Evolutionary conservation across 2,329 filamentous ascomycete genomes (phyloP).

Genomic region (Penicillium glabrum): DNA sequence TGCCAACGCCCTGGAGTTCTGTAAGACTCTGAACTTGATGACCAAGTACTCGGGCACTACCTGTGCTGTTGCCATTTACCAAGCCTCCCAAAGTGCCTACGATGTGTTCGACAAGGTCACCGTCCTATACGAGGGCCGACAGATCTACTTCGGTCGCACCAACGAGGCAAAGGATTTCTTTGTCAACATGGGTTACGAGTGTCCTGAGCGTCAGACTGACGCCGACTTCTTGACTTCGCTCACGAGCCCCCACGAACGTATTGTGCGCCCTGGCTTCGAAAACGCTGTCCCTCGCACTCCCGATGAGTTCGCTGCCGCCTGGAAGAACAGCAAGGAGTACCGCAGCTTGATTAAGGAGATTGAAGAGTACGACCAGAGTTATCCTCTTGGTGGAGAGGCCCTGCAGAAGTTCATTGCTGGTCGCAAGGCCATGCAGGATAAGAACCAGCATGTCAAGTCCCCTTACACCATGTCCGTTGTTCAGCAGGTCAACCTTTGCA

Average conservation of each 20-base stretch:
- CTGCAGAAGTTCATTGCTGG: conserved; percentile 43
- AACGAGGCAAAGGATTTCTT: conserved; percentile 64
- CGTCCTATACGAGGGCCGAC: conserved; percentile 71
- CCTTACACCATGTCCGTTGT: conserved; percentile 78
- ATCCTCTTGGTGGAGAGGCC: conserved; percentile 44
- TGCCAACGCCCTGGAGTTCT: conserved; percentile 59
- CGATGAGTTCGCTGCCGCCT: conserved; percentile 64
- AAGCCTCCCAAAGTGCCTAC: conserved; percentile 49
- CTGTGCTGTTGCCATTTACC: conserved; percentile 59
- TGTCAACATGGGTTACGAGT: conserved; percentile 67
- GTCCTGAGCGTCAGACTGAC: conserved; percentile 67
- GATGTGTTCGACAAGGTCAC: conserved; percentile 70
- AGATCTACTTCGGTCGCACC: conserved; percentile 74
- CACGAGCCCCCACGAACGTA: conserved; percentile 64
- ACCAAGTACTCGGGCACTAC: conserved; percentile 52
- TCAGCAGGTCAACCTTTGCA: conserved; percentile 76
- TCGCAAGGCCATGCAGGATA: conserved; percentile 45
- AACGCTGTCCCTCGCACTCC: conserved; percentile 64
- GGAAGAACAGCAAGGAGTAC: conserved; percentile 56
- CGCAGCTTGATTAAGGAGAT: conserved; percentile 43
- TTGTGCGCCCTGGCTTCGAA: conserved; percentile 60
- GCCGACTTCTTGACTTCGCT: conserved; percentile 71
- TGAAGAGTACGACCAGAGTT: conserved; percentile 43
- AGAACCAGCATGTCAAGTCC: conserved; percentile 61
- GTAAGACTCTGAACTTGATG: conserved; percentile 51